Conservation (phyloP, 805 yeast genomes). For the Danielia reshetovae region DNA sequence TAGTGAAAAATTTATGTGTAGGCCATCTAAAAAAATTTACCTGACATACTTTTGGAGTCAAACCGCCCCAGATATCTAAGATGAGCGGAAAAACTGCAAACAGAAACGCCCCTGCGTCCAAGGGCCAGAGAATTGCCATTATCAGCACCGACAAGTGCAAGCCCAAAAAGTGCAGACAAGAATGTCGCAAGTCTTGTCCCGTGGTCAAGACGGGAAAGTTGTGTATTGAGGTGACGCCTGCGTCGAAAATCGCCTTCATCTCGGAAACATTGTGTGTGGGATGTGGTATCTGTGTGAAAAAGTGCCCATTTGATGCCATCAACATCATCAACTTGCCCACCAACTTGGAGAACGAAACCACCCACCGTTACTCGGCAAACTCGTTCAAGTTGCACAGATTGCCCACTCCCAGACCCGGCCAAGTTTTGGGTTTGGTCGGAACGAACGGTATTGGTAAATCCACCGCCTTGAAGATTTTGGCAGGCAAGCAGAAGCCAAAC, state of each 20-base stretch:
- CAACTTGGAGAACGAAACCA: slow-evolving; percentile 84
- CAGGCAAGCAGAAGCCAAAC: slow-evolving; percentile 97
- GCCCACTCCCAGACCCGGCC: slow-evolving; percentile 99
- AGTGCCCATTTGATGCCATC: slow-evolving; percentile 97
- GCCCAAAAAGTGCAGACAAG: slow-evolving; percentile 98
- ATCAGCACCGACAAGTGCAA: slow-evolving; percentile 93
- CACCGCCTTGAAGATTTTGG: slow-evolving; percentile 92
- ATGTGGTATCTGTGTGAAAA: slow-evolving; percentile 99
- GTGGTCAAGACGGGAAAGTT: slow-evolving; percentile 96
- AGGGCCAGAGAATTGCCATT: slow-evolving; percentile 87
- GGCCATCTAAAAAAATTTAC: slow-evolving; percentile 3
- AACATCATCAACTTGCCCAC: slow-evolving; percentile 95
- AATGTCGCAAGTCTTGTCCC: slow-evolving; percentile 95
- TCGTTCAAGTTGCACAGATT: slow-evolving; percentile 95
- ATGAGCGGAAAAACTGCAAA: slow-evolving; percentile 20
- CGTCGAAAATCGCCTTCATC: slow-evolving; percentile 88
- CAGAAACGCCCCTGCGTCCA: slow-evolving; percentile 17
- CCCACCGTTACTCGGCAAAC: slow-evolving; percentile 97
- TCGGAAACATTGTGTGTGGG: slow-evolving; percentile 95
- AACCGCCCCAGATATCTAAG: not conserved
- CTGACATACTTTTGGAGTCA: not conserved
- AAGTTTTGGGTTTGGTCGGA: slow-evolving; percentile 95
- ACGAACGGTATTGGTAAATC: slow-evolving; percentile 99
- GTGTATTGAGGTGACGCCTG: slow-evolving; percentile 94
- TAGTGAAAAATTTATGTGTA: slow-evolving; percentile 4